Percentiles rank a stretch among this genome's conserved stretches.
These are phyloP conservation scores for Fragilariopsis cylindrus DNA, from an alignment of 108 stramenopile species.

Conservation along the genomic window DNA sequence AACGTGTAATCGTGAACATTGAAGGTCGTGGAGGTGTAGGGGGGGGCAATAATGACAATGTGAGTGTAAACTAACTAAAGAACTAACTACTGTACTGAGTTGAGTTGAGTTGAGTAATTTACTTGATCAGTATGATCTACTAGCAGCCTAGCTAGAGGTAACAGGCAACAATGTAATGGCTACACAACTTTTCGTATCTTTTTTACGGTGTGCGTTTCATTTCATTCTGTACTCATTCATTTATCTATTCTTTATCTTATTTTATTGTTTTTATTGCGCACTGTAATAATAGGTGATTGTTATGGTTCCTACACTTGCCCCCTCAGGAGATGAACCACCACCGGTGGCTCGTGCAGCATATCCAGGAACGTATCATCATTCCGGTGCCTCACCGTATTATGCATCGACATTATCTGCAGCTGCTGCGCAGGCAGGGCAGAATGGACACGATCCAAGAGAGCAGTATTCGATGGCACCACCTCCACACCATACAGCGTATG, in stretches of 20 bases:
- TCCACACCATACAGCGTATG: constrained; percentile 1
- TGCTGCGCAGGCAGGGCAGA: not conserved
- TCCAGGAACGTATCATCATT: constrained; percentile 22
- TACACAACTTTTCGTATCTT: too few species aligned
- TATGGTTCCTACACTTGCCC: constrained; percentile 49
- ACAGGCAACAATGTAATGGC: too few species aligned
- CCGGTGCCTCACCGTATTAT: constrained; percentile 3
- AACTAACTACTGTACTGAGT: not conserved
- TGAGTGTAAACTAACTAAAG: constrained; percentile 21
- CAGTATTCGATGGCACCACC: constrained; percentile 14
- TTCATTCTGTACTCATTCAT: not conserved
- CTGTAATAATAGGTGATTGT: constrained; percentile 39
- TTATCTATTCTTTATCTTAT: constrained; percentile 1
- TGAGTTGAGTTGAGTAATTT: not conserved
- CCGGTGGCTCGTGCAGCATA: constrained; percentile 37
- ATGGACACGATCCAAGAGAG: constrained; percentile 6
- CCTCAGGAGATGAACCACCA: constrained; percentile 39
- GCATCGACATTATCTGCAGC: constrained; percentile 3
- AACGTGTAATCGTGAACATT: constrained; percentile 22
- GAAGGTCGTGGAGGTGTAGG: constrained; percentile 27
- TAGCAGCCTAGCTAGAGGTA: too few species aligned
- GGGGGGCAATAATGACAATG: constrained; percentile 27
- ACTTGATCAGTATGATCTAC: too few species aligned
- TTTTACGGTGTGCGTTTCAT: not conserved
- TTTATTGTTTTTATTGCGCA: not conserved